Base-by-base conservation (phyloP, 202 grass and related monocot species). In the Panicum virgatum region DNA sequence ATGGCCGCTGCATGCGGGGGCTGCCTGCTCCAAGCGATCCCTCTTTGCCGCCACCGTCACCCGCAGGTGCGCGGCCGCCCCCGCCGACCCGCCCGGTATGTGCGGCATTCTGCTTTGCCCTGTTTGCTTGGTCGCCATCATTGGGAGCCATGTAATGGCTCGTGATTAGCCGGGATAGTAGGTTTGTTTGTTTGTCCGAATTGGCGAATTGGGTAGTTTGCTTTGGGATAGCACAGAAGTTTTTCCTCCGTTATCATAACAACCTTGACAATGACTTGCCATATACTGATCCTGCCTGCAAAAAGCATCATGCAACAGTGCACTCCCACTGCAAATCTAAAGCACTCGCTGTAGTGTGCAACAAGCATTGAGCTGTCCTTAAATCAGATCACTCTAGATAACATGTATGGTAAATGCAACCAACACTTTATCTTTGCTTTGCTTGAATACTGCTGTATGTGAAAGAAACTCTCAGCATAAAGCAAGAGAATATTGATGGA, bases 21-120 rank as follows among this genome's bases (percentile, higher is more conserved):
- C n/a, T n/a, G n/a, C n/a, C n/a, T n/a, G n/a, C 74, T 92, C 92
- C 25, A 92, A 89, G 83, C 87, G 92, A 60, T 90, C 89, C 59
- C 78, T 90, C 75, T 84, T 78, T 82, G 58, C 73, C 43, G 84
- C 77, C 85, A 42, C 69, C 50, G 82, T 73, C 12, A 66, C 86
- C 62, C 77, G 86, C 32, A 70, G 75, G 62, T 74, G 75, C 69
- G 72, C 82, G n/a, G 89, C 75, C 23, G 74, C 57, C 54, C 16
- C 45, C 66, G 22, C 12, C 78, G n/a, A n/a, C n/a, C 15, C 86
- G 79, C 37, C 54, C 53, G 53, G 88, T 90, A 70, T 37, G 42
- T 69, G 50, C 54, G 45, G 1, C 20, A 44, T 10, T 15, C 9
- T 57, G 10, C 36, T 32, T n/a, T 19, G 2, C 1, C 32, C 38